A percentile compares a stretch with the other conserved stretches of the same genome.
phyloP scores from a whole-genome alignment of 2,329 filamentous ascomycete genomes.

The Aspergillus sp. region DNA sequence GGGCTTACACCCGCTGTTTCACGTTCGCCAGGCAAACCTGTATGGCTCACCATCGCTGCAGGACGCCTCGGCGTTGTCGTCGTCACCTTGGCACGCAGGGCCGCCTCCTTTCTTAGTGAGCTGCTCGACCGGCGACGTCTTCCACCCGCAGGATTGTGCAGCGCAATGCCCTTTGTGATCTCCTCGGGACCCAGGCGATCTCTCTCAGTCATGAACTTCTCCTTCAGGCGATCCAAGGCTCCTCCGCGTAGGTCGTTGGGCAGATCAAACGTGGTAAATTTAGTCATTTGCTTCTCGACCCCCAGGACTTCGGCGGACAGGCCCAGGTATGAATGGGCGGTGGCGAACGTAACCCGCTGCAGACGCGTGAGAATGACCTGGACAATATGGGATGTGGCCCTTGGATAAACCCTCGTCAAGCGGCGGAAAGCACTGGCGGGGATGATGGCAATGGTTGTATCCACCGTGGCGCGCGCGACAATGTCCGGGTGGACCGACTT shows the following conservation, averaged over 20 bases:
- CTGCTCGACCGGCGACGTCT: conserved; percentile 64
- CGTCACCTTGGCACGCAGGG: conserved; percentile 55
- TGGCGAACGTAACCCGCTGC: conserved; percentile 87
- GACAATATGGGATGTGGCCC: conserved; percentile 92
- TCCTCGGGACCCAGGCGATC: conserved; percentile 76
- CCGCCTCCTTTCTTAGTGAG: conserved; percentile 68
- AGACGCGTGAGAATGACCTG: conserved; percentile 93
- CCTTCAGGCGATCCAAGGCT: conserved; percentile 74
- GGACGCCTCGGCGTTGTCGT: conserved; percentile 38
- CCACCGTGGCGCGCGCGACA: conserved; percentile 87
- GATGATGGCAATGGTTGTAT: conserved; percentile 97
- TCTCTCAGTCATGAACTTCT: conserved; percentile 79
- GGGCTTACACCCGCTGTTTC: conserved; percentile 48
- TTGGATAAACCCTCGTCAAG: conserved; percentile 86
- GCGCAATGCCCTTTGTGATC: conserved; percentile 80
- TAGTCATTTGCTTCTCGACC: conserved; percentile 88
- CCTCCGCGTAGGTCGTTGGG: conserved; percentile 83
- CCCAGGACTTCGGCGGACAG: conserved; percentile 83
- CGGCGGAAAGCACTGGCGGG: conserved; percentile 91
- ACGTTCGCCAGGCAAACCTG: conserved; percentile 17
- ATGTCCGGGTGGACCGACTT: conserved; percentile 93
- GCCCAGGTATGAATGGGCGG: conserved; percentile 88
- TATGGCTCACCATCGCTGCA: conserved; percentile 10
- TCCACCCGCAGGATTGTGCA: conserved; percentile 68
- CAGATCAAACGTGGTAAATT: conserved; percentile 81